phyloP scores from a whole-genome alignment of 116 monocot genomes.

The Iris pallida region DNA sequence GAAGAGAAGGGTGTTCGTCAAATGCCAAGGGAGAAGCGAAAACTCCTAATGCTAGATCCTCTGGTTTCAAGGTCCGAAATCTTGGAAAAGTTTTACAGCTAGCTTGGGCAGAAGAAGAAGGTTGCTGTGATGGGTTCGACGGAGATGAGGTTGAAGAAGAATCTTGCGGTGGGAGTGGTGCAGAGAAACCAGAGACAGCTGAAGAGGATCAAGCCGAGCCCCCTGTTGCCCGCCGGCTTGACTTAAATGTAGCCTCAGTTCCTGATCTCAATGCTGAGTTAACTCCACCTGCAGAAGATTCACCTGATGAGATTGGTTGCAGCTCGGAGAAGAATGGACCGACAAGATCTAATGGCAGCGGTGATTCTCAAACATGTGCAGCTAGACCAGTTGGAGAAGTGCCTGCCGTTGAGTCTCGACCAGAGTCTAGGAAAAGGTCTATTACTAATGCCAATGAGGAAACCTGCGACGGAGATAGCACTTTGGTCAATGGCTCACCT shows the following conservation, averaged over 20 bases:
- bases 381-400: slow-evolving; percentile 27
- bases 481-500: slow-evolving; percentile 47
- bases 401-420: slow-evolving; percentile 57
- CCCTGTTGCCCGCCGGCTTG: slow-evolving; percentile 44
- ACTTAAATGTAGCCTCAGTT: slow-evolving; percentile 61
- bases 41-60: slow-evolving; percentile 22
- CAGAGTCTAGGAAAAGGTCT: slow-evolving; percentile 35
- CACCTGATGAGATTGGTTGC: slow-evolving; percentile 40
- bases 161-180: slow-evolving; percentile 36
- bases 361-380: slow-evolving; percentile 59
- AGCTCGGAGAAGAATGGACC: slow-evolving; percentile 39
- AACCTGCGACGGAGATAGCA: slow-evolving; percentile 57
- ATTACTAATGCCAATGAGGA: slow-evolving; percentile 30
- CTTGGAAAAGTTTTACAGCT: slow-evolving; percentile 64
- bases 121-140: slow-evolving; percentile 48
- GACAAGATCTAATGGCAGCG: slow-evolving; percentile 48
- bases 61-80: slow-evolving; percentile 84
- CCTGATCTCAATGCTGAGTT: slow-evolving; percentile 88
- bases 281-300: slow-evolving; percentile 35
- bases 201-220: slow-evolving; percentile 33
- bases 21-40: slow-evolving; percentile 37
- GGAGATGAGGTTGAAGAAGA: slow-evolving; percentile 50
- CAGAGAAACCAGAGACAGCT: slow-evolving; percentile 21
- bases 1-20: slow-evolving; percentile 38
- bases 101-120: slow-evolving; percentile 80